Evolutionary conservation across 768 basidiomycete species (phyloP).

Genomic region (Rhodotorula graminis): DNA sequence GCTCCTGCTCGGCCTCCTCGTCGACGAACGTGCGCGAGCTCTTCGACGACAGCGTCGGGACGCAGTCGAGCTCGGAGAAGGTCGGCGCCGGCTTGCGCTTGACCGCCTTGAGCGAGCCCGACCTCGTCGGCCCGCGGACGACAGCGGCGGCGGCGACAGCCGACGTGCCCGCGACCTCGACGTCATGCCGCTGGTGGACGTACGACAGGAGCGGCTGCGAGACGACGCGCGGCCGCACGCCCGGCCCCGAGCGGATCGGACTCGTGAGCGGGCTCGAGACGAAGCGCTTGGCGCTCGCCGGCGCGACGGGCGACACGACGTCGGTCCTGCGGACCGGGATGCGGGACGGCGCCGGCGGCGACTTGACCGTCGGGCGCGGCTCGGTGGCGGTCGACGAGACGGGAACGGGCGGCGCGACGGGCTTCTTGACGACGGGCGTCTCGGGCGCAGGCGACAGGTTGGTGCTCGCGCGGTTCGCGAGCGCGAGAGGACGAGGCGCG

Average conservation of each 20-base stretch:
- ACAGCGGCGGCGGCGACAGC: accelerated
- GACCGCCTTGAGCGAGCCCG: slow-evolving; percentile 2
- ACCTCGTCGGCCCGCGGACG: not conserved
- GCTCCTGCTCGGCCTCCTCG: not conserved
- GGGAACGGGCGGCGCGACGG: not conserved
- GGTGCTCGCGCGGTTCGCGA: slow-evolving; percentile 6
- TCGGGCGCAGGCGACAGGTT: not conserved
- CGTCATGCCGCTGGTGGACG: not conserved
- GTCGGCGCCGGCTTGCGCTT: slow-evolving; percentile 12
- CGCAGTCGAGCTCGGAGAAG: not conserved
- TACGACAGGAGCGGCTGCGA: not conserved
- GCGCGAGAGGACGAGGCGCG: not conserved
- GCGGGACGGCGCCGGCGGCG: slow-evolving; percentile 1
- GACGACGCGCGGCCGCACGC: not conserved
- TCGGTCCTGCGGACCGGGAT: slow-evolving; percentile 1
- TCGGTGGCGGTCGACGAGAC: not conserved
- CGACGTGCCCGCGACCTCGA: not conserved
- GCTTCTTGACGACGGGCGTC: not conserved
- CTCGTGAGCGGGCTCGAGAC: not conserved
- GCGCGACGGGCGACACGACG: not conserved
- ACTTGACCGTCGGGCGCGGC: not conserved
- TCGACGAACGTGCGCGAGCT: not conserved
- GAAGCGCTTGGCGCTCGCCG: not conserved
- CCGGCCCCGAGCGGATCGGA: not conserved
- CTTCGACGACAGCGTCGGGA: not conserved